Conservation (phyloP, 2,329 filamentous ascomycete species). For the Ciborinia camelliae region DNA sequence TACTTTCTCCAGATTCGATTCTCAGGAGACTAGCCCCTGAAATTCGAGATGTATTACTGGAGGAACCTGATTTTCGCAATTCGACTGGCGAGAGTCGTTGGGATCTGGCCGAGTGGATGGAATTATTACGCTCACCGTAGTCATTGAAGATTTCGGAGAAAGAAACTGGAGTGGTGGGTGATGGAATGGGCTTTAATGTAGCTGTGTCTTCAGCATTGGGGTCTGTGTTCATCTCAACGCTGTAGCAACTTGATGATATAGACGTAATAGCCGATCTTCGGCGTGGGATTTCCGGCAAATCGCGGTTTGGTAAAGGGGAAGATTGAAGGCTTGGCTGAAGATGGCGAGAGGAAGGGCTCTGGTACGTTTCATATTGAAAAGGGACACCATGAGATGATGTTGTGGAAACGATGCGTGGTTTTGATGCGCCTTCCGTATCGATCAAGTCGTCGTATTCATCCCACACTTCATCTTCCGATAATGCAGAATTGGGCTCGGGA, state of each 20-base stretch:
- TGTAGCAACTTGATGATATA: conserved; percentile 51
- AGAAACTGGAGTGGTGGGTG: conserved; percentile 45
- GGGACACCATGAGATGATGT: conserved; percentile 55
- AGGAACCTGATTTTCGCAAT: conserved; percentile 27
- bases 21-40: conserved; percentile 24
- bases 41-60: conserved; percentile 26
- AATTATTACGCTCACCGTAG: conserved; percentile 41
- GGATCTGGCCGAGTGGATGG: conserved; percentile 18
- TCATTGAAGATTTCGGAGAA: conserved; percentile 44
- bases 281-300: conserved; percentile 17
- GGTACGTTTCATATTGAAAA: conserved; percentile 53
- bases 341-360: conserved; percentile 24
- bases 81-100: conserved; percentile 21
- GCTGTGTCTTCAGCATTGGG: conserved; percentile 41
- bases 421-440: conserved; percentile 55
- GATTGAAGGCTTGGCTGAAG: background rate
- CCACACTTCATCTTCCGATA: conserved; percentile 92
- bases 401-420: conserved; percentile 48
- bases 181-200: conserved; percentile 44
- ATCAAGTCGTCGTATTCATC: conserved; percentile 90
- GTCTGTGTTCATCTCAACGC: conserved; percentile 52
- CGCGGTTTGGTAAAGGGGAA: background rate
- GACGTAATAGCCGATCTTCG: conserved; percentile 24
- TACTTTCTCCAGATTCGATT: conserved; percentile 45
- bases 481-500: conserved; percentile 57